A percentile compares a stretch with the other conserved stretches of the same genome.
Conservation (phyloP, 2,329 filamentous ascomycete species). For the Fonsecaea erecta region DNA sequence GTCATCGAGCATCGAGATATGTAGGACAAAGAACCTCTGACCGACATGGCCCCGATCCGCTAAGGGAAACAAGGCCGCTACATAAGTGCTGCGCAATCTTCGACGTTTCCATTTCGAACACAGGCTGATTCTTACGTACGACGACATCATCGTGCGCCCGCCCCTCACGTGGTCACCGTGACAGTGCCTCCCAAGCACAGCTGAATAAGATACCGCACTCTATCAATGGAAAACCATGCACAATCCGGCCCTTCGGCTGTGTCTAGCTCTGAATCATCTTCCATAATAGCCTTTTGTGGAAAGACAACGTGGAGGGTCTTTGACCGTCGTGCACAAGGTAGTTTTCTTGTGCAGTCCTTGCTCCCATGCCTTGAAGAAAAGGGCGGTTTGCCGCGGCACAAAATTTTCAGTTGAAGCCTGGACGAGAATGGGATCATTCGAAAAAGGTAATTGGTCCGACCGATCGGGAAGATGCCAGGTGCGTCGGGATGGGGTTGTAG, state of each 20-base stretch:
- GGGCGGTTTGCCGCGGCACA: slow-evolving; percentile 16
- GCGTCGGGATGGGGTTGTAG: not conserved
- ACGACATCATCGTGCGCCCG: slow-evolving; percentile 27
- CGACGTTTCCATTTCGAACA: slow-evolving; percentile 4
- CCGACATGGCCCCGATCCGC: not conserved
- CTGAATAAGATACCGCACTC: slow-evolving; percentile 3
- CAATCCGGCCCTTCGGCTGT: not conserved
- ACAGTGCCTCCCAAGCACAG: not conserved
- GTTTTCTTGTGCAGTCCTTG: not conserved
- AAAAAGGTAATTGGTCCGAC: not conserved
- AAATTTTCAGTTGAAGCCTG: slow-evolving; percentile 5
- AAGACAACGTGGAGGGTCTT: not conserved
- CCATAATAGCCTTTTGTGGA: not conserved
- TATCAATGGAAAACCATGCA: not conserved
- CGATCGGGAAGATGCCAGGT: not conserved
- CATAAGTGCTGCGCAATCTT: not conserved
- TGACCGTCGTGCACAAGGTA: not conserved
- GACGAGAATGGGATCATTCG: not conserved
- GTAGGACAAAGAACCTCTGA: not conserved
- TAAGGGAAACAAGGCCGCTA: slow-evolving; percentile 6
- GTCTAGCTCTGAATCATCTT: slow-evolving; percentile 6
- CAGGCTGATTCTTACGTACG: slow-evolving; percentile 7
- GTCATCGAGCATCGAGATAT: not conserved
- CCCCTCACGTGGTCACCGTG: slow-evolving; percentile 20
- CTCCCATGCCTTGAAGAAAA: not conserved